These are phyloP conservation scores for Eimeria acervulina DNA, from an alignment of 169 alveolate genomes.

Conservation along the genomic window DNA sequence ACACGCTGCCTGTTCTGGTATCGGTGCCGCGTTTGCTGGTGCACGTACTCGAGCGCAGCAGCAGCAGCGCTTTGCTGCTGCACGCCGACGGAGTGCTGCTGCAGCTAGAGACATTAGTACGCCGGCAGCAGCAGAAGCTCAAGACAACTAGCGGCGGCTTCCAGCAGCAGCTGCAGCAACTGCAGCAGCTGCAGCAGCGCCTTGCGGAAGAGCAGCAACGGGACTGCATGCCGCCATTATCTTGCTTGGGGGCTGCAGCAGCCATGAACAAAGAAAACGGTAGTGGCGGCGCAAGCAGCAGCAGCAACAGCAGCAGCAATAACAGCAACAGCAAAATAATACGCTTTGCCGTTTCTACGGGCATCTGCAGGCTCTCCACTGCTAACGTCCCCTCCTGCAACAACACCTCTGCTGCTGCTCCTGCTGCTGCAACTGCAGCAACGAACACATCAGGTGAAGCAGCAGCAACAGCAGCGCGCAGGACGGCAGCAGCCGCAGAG, in stretches of 20 bases:
- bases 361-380: conserved; percentile 61
- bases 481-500: conserved; percentile 34
- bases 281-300: not conserved
- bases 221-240: conserved; percentile 64
- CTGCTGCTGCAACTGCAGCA: conserved; percentile 1
- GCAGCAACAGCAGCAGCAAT: conserved; percentile 59
- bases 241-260: conserved; percentile 23
- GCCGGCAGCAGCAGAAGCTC: conserved; percentile 47
- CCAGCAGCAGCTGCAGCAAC: conserved; percentile 75
- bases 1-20: conserved; percentile 57
- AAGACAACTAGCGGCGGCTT: not conserved
- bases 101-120: conserved; percentile 50
- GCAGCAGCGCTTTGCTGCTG: conserved; percentile 76
- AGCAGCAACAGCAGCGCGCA: conserved; percentile 48
- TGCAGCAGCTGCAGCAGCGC: conserved; percentile 79
- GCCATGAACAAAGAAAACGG: not conserved
- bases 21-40: conserved; percentile 72
- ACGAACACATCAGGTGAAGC: not conserved
- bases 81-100: conserved; percentile 58
- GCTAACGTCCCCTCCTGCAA: conserved; percentile 28
- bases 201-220: conserved; percentile 73
- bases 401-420: not conserved
- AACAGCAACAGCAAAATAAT: conserved; percentile 28
- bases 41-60: conserved; percentile 76
- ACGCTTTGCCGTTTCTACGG: conserved; percentile 66